phyloP scores from a whole-genome alignment of 2,329 filamentous ascomycete species.

The Monosporascus sp. region DNA sequence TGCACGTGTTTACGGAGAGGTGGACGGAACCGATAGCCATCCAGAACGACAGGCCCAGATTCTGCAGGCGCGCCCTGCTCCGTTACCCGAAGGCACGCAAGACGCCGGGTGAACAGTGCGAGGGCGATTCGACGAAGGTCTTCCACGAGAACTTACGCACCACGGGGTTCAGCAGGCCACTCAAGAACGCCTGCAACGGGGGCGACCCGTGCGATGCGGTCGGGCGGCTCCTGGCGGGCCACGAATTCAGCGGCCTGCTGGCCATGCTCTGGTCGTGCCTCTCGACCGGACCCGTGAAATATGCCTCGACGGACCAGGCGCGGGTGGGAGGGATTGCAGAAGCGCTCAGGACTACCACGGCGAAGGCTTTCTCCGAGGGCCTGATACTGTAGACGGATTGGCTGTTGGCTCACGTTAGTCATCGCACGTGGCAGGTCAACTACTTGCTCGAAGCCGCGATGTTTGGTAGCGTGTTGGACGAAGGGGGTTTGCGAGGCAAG shows the following conservation, averaged over 20 bases:
- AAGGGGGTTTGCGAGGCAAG: conserved; percentile 10
- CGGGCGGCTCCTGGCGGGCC: not conserved
- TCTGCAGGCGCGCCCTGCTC: not conserved
- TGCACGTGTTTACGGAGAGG: conserved; percentile 17
- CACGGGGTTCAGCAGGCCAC: conserved; percentile 16
- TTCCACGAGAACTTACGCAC: conserved; percentile 18
- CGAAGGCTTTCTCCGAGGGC: conserved; percentile 12
- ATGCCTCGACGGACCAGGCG: not conserved
- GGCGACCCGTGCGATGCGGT: not conserved
- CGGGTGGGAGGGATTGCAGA: not conserved
- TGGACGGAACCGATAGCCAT: conserved; percentile 20
- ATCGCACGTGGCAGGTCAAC: conserved; percentile 24
- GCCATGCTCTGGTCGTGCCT: not conserved
- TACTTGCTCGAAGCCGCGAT: conserved; percentile 16
- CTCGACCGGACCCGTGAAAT: not conserved
- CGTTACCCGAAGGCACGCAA: not conserved
- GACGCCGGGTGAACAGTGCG: conserved; percentile 6
- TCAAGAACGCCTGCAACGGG: conserved; percentile 8
- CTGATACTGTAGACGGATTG: conserved; percentile 17
- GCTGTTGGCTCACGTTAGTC: conserved; percentile 20
- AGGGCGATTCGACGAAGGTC: conserved; percentile 20
- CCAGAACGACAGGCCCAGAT: conserved; percentile 16
- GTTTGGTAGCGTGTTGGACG: conserved; percentile 15
- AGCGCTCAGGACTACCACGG: conserved; percentile 9
- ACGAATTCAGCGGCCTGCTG: not conserved